Base-by-base conservation (phyloP, 768 basidiomycete genomes). In the Pluteus cervinus region DNA sequence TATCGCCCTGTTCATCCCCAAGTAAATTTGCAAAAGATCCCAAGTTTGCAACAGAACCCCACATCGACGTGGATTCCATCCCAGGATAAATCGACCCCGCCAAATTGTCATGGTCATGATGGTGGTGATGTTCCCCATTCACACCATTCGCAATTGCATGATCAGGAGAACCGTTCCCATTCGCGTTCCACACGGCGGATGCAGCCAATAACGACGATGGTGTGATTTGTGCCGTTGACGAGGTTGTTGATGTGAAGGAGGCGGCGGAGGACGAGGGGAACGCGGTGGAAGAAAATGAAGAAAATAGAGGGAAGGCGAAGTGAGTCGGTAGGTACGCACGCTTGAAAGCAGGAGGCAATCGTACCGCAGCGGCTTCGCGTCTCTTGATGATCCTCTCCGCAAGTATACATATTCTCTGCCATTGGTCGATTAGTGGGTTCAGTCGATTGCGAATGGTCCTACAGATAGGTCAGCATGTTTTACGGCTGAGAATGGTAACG, bases 291-390 rank as follows among this genome's bases (percentile, higher is more conserved):
- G 60, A 57, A 25, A 53, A 46, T 36, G 52, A 59, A 50, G 68
- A 64, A 58, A 70, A 66, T 50, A 61, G 56, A 56, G 72, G 68
- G 52, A 83, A 76, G 39, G 68, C 58, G 63, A 81, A 69, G 66
- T 86, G 77, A 86, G 84, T 69, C 63, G 71, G 74, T 55, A 79
- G 63, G 64, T 72, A 75, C 58, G 69, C 58, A 60, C 72, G 75
- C 68, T 69, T 71, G 61, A 75, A 68, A 66, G 71, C 70, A 66
- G 77, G 68, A 66, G 67, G 66, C 60, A 58, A 62, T 68, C 87
- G 76, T 84, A 86, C 88, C 72, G 86, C 83, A 68, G 86, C 84
- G 63, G 89, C 85, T 71, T 93, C 86, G 53, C 88, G 79, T 62
- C 93, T 78, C 60, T 83, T 89, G 38, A 94, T 75, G 46, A 89